phyloP scores from a whole-genome alignment of 108 stramenopile genomes.

The Discostella pseudostelligera region DNA sequence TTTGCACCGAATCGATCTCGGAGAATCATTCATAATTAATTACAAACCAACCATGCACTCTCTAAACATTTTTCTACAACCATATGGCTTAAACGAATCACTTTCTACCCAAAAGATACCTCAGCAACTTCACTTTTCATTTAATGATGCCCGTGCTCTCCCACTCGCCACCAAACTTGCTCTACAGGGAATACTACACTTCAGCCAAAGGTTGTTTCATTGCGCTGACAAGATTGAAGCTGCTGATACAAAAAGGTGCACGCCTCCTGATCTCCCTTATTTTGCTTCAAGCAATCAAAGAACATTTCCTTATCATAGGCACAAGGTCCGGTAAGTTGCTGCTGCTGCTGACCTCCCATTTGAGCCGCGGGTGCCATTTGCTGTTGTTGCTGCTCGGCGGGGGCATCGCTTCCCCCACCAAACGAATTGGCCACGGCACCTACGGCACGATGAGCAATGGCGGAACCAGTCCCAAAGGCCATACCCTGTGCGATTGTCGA shows the following conservation, averaged over 20 bases:
- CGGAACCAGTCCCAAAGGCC: slow-evolving; percentile 96
- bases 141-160: not conserved
- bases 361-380: slow-evolving; percentile 25
- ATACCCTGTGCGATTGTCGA: slow-evolving; percentile 97
- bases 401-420: slow-evolving; percentile 45
- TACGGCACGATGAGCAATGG: slow-evolving; percentile 94
- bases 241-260: slow-evolving; percentile 91
- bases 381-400: slow-evolving; percentile 33
- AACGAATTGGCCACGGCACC: slow-evolving; percentile 82
- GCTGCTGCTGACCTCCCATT: slow-evolving; percentile 24
- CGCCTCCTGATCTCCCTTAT: slow-evolving; percentile 85
- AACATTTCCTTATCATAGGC: slow-evolving; percentile 91
- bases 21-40: too few species aligned
- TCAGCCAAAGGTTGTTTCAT: slow-evolving; percentile 37
- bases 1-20: too few species aligned
- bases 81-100: too few species aligned
- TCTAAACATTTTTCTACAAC: too few species aligned
- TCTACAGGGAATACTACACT: not conserved
- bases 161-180: not conserved
- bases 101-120: too few species aligned
- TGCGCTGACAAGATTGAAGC: slow-evolving; percentile 85
- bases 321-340: slow-evolving; percentile 72
- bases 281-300: slow-evolving; percentile 88
- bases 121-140: too few species aligned
- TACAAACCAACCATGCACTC: too few species aligned